Percentiles rank a stretch among this genome's conserved stretches.
These are phyloP conservation scores for Xylaria cubensis DNA, from an alignment of 495 filamentous ascomycete genomes.

Conservation along the genomic window DNA sequence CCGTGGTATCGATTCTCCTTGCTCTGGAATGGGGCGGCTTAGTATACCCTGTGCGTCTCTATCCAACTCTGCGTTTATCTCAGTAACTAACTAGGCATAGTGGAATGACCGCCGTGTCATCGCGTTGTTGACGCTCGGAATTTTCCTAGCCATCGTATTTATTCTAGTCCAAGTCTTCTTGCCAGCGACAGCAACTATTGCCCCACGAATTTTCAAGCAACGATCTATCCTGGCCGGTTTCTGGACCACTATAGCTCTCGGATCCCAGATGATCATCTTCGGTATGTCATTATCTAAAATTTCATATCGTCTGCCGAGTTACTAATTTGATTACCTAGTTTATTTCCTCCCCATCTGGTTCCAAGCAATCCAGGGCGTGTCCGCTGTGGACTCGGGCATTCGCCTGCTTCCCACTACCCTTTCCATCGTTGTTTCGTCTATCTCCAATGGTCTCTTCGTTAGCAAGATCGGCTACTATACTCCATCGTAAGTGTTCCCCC, in stretches of 20 bases:
- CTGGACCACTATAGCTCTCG: constrained; percentile 58
- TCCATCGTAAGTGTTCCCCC: constrained; percentile 47
- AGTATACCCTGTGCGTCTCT: constrained; percentile 52
- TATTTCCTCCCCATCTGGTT: constrained; percentile 74
- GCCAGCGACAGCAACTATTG: constrained; percentile 72
- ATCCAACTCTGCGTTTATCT: background rate
- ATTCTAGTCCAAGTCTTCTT: constrained; percentile 63
- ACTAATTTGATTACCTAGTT: constrained; percentile 55
- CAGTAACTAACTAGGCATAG: constrained; percentile 19
- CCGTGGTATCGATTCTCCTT: constrained; percentile 71
- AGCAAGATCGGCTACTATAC: constrained; percentile 64
- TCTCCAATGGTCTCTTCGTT: constrained; percentile 54
- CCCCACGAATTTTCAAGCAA: constrained; percentile 70
- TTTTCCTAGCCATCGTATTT: constrained; percentile 65
- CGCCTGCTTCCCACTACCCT: constrained; percentile 55
- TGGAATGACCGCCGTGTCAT: constrained; percentile 69
- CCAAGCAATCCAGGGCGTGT: constrained; percentile 66
- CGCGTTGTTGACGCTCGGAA: constrained; percentile 66
- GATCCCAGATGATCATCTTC: constrained; percentile 66
- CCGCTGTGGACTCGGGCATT: constrained; percentile 59
- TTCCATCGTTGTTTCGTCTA: constrained; percentile 45
- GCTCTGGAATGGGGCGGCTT: constrained; percentile 83
- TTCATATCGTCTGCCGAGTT: constrained; percentile 52
- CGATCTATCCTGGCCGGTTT: constrained; percentile 64
- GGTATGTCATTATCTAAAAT: constrained; percentile 55